Conservation (phyloP, 352 stramenopile species). For the Pythium monospermum region DNA sequence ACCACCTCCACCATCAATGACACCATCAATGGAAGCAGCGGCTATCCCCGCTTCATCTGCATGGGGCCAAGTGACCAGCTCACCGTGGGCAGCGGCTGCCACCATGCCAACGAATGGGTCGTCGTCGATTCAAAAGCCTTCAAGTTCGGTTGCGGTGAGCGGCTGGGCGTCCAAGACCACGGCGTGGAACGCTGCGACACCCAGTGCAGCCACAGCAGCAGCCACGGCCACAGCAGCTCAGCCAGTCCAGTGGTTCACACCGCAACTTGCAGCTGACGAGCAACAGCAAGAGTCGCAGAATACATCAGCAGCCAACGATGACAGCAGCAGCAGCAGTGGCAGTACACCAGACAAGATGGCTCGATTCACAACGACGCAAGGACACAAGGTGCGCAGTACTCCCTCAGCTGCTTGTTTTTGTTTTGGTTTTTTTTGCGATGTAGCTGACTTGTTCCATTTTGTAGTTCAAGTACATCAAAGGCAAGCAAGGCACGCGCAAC, state of each 20-base stretch:
- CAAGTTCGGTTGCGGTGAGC: slow-evolving; percentile 7
- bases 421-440: neutral
- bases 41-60: neutral
- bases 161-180: slow-evolving; percentile 21
- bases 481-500: slow-evolving; percentile 49
- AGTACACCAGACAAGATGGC: slow-evolving; percentile 13
- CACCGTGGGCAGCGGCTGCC: neutral
- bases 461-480: slow-evolving; percentile 73
- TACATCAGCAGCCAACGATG: too few relatives aligned
- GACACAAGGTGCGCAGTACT: slow-evolving; percentile 66
- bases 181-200: slow-evolving; percentile 20
- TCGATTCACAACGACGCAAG: slow-evolving; percentile 56
- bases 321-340: neutral
- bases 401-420: neutral
- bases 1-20: too few relatives aligned
- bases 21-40: too few relatives aligned
- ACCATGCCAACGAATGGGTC: neutral
- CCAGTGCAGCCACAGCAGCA: neutral
- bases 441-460: neutral
- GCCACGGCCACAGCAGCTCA: slow-evolving; percentile 3
- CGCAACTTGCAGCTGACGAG: too few relatives aligned
- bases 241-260: slow-evolving; percentile 19
- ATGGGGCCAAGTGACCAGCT: neutral
- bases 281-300: too few relatives aligned
- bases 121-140: neutral